phyloP scores from a whole-genome alignment of 345 rosid species.

The Eucalyptus cloeziana region DNA sequence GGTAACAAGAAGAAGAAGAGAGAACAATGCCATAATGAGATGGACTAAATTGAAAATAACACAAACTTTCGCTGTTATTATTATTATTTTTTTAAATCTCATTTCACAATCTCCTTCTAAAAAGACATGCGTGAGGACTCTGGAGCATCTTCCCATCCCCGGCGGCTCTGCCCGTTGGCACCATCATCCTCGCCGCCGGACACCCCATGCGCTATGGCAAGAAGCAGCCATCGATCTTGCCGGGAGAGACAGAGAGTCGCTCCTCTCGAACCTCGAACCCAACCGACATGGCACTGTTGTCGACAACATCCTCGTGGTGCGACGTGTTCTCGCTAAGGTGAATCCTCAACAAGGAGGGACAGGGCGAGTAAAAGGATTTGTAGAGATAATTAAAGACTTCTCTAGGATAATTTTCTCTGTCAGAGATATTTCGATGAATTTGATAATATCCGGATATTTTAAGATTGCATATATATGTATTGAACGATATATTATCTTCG shows the following conservation, averaged over 20 bases:
- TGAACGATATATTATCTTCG: too few species aligned
- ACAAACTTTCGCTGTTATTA: too few species aligned
- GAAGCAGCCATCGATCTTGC: too few species aligned
- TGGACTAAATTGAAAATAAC: background rate
- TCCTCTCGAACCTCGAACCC: too few species aligned
- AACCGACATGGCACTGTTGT: background rate
- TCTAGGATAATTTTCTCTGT: too few species aligned
- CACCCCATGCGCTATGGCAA: too few species aligned
- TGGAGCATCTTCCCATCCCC: conserved; percentile 33
- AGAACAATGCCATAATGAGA: fast-evolving
- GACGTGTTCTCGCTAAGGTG: conserved; percentile 64
- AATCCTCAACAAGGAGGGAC: conserved; percentile 63
- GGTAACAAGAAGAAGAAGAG: background rate
- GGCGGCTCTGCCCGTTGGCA: conserved; percentile 27
- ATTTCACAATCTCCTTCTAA: background rate
- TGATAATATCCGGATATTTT: too few species aligned
- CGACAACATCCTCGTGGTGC: conserved; percentile 1
- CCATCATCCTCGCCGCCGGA: too few species aligned
- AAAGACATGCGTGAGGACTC: conserved; percentile 7
- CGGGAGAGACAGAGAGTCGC: too few species aligned
- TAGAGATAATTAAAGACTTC: too few species aligned
- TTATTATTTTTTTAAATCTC: background rate
- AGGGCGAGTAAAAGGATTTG: conserved; percentile 69
- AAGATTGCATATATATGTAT: too few species aligned
- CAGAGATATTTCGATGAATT: too few species aligned